Evolutionary conservation across 2,329 filamentous ascomycete genomes (phyloP).

Genomic region (Dactylellina drechsleri): DNA sequence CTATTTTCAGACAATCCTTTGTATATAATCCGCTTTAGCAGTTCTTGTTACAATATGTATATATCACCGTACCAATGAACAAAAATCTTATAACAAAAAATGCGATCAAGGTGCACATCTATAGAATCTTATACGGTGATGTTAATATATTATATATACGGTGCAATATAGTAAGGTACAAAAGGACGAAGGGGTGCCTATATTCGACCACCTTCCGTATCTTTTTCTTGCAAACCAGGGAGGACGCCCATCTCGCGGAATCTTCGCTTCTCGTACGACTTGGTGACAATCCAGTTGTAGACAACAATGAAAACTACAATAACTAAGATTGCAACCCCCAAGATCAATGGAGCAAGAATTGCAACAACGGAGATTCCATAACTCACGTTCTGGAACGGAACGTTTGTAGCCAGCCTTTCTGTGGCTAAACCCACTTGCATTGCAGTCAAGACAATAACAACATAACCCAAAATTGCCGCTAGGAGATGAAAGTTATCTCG

Average conservation of each 20-base stretch:
- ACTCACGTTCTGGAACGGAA: slow-evolving; percentile 56
- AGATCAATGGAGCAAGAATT: slow-evolving; percentile 53
- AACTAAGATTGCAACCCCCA: slow-evolving; percentile 30
- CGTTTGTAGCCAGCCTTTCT: slow-evolving; percentile 57
- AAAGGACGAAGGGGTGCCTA: background rate
- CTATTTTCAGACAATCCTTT: background rate
- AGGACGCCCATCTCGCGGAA: slow-evolving; percentile 43
- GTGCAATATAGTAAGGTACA: too few species aligned
- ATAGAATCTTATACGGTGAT: too few species aligned
- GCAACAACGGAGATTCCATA: slow-evolving; percentile 57
- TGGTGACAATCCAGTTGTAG: slow-evolving; percentile 45
- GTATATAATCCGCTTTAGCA: too few species aligned
- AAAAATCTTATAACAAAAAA: too few species aligned
- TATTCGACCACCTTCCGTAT: background rate
- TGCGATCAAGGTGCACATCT: too few species aligned
- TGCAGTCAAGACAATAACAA: slow-evolving; percentile 65
- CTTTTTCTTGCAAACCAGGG: slow-evolving; percentile 22
- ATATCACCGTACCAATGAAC: too few species aligned
- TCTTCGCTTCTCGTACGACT: slow-evolving; percentile 31
- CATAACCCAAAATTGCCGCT: slow-evolving; percentile 62
- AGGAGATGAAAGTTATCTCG: slow-evolving; percentile 64
- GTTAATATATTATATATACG: too few species aligned
- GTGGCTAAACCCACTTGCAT: slow-evolving; percentile 66
- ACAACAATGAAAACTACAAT: slow-evolving; percentile 41
- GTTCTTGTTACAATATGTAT: too few species aligned